A percentile compares a stretch with the other conserved stretches of the same genome.
phyloP scores from a whole-genome alignment of 805 yeast genomes.

The Candida stauntonica region DNA sequence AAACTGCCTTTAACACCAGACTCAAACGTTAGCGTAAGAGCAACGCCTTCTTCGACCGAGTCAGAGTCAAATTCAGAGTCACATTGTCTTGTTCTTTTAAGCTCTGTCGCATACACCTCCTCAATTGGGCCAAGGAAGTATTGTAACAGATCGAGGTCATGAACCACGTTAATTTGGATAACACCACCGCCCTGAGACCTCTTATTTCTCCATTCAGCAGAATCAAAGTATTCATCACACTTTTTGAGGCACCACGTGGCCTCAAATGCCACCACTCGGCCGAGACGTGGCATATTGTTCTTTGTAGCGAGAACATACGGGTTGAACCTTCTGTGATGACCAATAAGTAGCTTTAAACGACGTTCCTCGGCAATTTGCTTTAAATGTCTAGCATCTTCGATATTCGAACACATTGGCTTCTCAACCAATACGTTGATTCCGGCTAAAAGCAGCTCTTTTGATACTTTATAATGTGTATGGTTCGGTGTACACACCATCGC shows the following conservation, averaged over 20 bases:
- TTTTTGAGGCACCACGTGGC: constrained; percentile 20
- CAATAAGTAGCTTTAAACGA: constrained; percentile 11
- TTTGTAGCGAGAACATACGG: constrained; percentile 19
- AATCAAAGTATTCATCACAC: constrained; percentile 15
- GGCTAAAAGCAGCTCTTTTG: constrained; percentile 3
- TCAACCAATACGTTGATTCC: constrained; percentile 17
- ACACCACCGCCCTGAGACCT: constrained; percentile 19
- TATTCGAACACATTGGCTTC: constrained; percentile 17
- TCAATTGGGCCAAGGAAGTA: constrained; percentile 18
- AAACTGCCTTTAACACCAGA: constrained; percentile 17
- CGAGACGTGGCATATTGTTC: constrained; percentile 9
- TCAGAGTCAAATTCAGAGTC: too few relatives aligned
- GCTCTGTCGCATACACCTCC: constrained; percentile 16
- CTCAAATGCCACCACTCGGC: constrained; percentile 17
- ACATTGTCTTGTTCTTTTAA: constrained; percentile 13
- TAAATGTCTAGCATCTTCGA: constrained; percentile 13
- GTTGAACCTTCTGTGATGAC: constrained; percentile 19
- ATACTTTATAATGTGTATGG: constrained; percentile 16
- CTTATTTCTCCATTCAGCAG: constrained; percentile 17
- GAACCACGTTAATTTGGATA: constrained; percentile 18
- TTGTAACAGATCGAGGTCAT: constrained; percentile 18
- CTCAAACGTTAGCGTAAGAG: constrained; percentile 11
- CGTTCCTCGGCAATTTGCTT: constrained; percentile 7
- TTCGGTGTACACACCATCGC: constrained; percentile 22
- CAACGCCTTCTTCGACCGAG: constrained; percentile 20